Conservation (phyloP, 2,329 filamentous ascomycete genomes). For the Nannizzia gypsea region DNA sequence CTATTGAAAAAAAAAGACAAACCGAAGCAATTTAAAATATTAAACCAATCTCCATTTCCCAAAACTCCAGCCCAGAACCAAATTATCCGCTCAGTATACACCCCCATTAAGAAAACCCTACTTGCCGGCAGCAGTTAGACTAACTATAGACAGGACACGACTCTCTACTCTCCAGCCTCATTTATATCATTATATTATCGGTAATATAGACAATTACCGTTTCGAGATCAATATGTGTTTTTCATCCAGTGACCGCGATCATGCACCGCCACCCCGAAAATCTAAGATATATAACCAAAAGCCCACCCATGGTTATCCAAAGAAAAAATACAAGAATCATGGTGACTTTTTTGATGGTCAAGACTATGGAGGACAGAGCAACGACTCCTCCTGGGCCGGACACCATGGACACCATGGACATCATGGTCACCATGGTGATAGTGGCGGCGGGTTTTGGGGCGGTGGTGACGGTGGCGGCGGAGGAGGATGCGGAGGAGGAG, state of each 20-base stretch:
- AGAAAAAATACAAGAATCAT: background rate
- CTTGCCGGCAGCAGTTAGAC: no score
- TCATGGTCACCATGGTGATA: background rate
- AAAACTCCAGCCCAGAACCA: no score
- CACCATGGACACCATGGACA: background rate
- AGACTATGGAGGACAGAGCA: background rate
- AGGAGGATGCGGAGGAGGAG: slow-evolving; percentile 22
- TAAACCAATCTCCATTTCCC: no score
- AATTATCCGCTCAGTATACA: no score
- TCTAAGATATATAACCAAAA: background rate
- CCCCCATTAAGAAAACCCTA: no score
- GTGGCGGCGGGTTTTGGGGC: background rate
- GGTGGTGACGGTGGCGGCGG: slow-evolving; percentile 14
- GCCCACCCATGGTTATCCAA: background rate
- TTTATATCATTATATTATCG: background rate
- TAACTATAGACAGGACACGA: background rate
- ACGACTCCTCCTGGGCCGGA: no score
- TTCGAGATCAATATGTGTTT: background rate
- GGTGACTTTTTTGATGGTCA: background rate
- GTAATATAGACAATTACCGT: background rate
- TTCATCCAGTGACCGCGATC: background rate
- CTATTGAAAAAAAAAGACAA: no score
- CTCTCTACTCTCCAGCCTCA: background rate
- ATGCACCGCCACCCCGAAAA: background rate
- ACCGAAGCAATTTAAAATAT: no score